Base-by-base conservation (phyloP, 768 basidiomycete species). In the Melanogaster broomeanus region DNA sequence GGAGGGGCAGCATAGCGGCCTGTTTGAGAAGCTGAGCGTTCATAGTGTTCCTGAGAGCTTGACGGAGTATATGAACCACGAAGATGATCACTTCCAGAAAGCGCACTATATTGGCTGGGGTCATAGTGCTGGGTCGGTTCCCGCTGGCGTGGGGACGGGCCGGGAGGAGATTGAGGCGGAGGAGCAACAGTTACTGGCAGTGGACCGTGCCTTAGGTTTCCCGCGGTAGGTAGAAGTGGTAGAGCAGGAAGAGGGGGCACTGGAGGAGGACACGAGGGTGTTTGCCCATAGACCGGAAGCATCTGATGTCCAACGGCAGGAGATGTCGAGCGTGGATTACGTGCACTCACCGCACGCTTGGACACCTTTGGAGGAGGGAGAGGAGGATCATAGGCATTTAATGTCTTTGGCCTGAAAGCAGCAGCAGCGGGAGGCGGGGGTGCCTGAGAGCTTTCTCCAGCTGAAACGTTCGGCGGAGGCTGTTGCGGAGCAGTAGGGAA, bases 371-470 rank as follows among this genome's bases (percentile, higher is more conserved):
- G 67, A 1, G 83, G 75, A 34, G 81, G 81, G 51, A 90, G 79
- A 28, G 88, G 88, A 3, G 88, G 88, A 58, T 90, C 88, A 59
- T 89, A 90, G 2, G 88, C 88, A 57, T 89, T 87, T 13, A 73
- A 75, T 30, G 81, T 67, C 69, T 83, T 88, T 21, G 85, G 85
- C 44, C 87, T 77, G 52, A 73, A 82, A n/a, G 84, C 60, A 25
- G 76, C 64, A 2, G 77, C 68, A 3, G 77, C 67, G 16, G 75
- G 72, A 6, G 67, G 55, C 4, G 75, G 70, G 25, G 74, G 61
- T 2, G 47, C 51, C 38, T 63, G 58, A 19, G 75, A 61, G 37
- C 68, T 60, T 24, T 70, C 65, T 47, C 65, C 44, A 28, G 67
- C 47, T 40, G 58, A 34, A 46, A 61, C 47, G 43, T 61, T 67